A percentile compares a stretch with the other conserved stretches of the same genome.
Evolutionary conservation across 148 eudicot species (phyloP).

Genomic region (Fagopyrum homotropicum): DNA sequence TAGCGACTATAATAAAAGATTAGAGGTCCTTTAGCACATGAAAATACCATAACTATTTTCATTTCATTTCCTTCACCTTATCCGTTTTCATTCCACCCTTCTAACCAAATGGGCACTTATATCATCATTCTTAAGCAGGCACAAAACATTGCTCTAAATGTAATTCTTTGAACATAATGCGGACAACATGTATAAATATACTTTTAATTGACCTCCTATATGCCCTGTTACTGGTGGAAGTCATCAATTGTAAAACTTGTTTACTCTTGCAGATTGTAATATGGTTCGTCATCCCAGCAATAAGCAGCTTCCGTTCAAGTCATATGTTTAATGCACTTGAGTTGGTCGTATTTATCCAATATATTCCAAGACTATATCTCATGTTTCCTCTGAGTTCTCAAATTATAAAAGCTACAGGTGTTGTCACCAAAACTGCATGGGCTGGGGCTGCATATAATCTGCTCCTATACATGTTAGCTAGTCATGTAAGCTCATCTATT

Average conservation of each 20-base stretch:
- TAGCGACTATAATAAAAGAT: too few relatives aligned
- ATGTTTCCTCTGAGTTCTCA: slow-evolving; percentile 44
- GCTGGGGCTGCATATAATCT: slow-evolving; percentile 59
- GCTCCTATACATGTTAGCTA: slow-evolving; percentile 48
- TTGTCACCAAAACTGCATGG: slow-evolving; percentile 54
- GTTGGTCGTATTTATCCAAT: slow-evolving; percentile 40
- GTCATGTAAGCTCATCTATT: slow-evolving; percentile 43
- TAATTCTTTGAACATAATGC: background rate
- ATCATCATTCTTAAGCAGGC: background rate
- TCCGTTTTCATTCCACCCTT: too few relatives aligned
- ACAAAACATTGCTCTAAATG: background rate
- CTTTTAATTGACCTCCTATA: background rate
- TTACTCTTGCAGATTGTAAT: slow-evolving; percentile 46
- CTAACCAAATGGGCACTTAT: background rate
- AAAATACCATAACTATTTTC: too few relatives aligned
- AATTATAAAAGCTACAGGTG: slow-evolving; percentile 50
- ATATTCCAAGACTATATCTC: slow-evolving; percentile 37
- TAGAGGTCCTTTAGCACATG: too few relatives aligned
- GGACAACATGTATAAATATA: background rate
- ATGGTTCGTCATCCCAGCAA: slow-evolving; percentile 61
- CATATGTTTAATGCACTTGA: slow-evolving; percentile 41
- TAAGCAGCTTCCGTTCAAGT: slow-evolving; percentile 40
- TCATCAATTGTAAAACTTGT: background rate
- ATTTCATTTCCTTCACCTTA: too few relatives aligned
- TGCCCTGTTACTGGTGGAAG: background rate